These are phyloP conservation scores for Fimicolochytrium jonesii DNA, from an alignment of 192 early-diverging fungal genomes.

Conservation along the genomic window DNA sequence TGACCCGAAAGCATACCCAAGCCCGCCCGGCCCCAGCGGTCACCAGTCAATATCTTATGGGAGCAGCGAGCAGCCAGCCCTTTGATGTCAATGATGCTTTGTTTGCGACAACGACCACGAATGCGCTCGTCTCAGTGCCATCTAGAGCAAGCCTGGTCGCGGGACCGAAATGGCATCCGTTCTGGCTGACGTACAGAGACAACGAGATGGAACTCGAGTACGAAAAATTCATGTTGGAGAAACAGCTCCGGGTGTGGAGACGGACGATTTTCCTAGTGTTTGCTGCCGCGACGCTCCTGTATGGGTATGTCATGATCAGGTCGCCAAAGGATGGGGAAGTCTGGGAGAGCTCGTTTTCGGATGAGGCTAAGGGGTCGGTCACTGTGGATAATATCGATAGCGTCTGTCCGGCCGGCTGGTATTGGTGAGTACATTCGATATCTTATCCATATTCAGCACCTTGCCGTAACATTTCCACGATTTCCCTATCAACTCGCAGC, in stretches of 20 bases:
- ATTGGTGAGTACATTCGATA: slow-evolving; percentile 11
- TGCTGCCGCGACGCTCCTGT: slow-evolving; percentile 12
- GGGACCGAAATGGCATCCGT: slow-evolving; percentile 54
- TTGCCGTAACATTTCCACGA: not conserved
- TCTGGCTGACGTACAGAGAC: slow-evolving; percentile 31
- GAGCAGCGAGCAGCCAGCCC: no score
- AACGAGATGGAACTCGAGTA: slow-evolving; percentile 34
- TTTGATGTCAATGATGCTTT: no score
- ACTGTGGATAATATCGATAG: not conserved
- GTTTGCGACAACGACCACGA: no score
- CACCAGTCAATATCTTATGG: no score
- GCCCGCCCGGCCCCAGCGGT: no score
- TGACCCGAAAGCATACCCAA: no score
- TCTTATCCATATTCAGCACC: not conserved
- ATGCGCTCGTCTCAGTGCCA: no score
- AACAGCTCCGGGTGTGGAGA: slow-evolving; percentile 26
- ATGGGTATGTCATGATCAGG: slow-evolving; percentile 34
- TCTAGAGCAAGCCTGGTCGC: no score
- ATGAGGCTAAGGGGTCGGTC: slow-evolving; percentile 1
- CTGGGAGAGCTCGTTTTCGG: slow-evolving; percentile 3
- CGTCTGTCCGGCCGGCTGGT: slow-evolving; percentile 25
- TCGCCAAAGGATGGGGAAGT: slow-evolving; percentile 13
- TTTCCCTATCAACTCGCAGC: slow-evolving; percentile 13
- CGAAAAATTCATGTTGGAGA: slow-evolving; percentile 25
- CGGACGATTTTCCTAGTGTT: slow-evolving; percentile 22